phyloP scores from a whole-genome alignment of 192 early-diverging fungal genomes.

The Chytriomyces sp. region DNA sequence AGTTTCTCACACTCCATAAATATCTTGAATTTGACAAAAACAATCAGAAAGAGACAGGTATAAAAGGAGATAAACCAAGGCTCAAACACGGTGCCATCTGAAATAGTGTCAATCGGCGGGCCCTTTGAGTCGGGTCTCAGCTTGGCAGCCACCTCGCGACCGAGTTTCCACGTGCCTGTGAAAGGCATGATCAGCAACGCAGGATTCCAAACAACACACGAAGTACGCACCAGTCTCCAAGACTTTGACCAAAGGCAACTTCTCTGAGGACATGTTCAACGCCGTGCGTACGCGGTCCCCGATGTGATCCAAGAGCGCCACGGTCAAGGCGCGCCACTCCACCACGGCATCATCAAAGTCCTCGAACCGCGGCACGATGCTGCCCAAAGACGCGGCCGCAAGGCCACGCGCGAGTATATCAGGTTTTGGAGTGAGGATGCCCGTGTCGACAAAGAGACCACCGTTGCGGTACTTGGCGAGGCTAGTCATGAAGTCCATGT shows the following conservation, averaged over 20 bases:
- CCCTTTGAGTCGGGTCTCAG: conserved; percentile 77
- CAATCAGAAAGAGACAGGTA: no score
- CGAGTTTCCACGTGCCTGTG: conserved; percentile 90
- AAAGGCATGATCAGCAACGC: no score
- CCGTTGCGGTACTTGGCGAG: conserved; percentile 60
- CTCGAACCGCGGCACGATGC: conserved; percentile 69
- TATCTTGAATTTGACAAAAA: no score
- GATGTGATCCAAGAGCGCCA: conserved; percentile 75
- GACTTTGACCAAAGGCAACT: conserved; percentile 82
- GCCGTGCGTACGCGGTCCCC: conserved; percentile 63
- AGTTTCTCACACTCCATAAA: no score
- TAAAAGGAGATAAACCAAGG: no score
- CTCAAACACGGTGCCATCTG: conserved; percentile 85
- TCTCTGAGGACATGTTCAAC: conserved; percentile 49
- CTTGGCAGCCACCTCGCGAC: conserved; percentile 82
- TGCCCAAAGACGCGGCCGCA: conserved; percentile 23
- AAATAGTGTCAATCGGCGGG: conserved; percentile 88
- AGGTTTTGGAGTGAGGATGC: conserved; percentile 60
- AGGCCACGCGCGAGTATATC: conserved; percentile 12
- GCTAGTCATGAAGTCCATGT: conserved; percentile 76
- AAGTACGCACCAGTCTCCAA: conserved; percentile 66
- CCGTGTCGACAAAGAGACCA: conserved; percentile 85
- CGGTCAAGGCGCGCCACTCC: conserved; percentile 93
- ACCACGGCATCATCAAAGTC: conserved; percentile 80
- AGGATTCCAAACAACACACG: no score